Evolutionary conservation across 371 early-diverging fungal genomes (phyloP).

Genomic region (Mucor velutinosus): DNA sequence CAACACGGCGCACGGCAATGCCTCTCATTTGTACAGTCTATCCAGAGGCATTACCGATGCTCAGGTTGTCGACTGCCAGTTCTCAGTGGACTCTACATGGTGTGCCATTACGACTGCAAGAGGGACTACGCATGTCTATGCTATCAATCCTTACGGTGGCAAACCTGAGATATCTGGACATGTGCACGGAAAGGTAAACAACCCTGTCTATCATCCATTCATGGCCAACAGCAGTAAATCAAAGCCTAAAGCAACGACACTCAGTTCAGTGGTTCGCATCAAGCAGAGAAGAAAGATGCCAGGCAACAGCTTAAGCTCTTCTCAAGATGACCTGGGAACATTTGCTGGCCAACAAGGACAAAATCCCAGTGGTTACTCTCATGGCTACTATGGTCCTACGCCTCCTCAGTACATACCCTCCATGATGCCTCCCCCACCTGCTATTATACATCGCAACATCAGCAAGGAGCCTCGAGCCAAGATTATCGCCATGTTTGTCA

Average conservation of each 20-base stretch:
- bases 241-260: constrained; percentile 29
- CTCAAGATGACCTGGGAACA: constrained; percentile 19
- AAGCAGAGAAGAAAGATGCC: constrained; percentile 57
- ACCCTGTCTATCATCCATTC: constrained; percentile 28
- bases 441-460: not conserved
- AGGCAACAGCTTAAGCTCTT: constrained; percentile 5
- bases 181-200: constrained; percentile 47
- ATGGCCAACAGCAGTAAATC: not conserved
- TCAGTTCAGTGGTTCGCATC: constrained; percentile 53
- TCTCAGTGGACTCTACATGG: constrained; percentile 79
- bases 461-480: constrained; percentile 32
- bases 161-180: constrained; percentile 68
- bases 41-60: constrained; percentile 82
- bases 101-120: constrained; percentile 75
- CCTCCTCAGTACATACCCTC: constrained; percentile 15
- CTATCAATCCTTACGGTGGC: constrained; percentile 73
- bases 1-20: constrained; percentile 34
- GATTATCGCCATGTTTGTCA: constrained; percentile 41
- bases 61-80: constrained; percentile 70
- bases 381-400: constrained; percentile 21
- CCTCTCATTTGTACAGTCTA: constrained; percentile 68
- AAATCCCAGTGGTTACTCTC: not conserved
- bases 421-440: not conserved
- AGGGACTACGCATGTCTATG: constrained; percentile 81
- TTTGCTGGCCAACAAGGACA: not conserved